Conservation (phyloP, 2,329 filamentous ascomycete genomes). For the Bipolaris cookei region DNA sequence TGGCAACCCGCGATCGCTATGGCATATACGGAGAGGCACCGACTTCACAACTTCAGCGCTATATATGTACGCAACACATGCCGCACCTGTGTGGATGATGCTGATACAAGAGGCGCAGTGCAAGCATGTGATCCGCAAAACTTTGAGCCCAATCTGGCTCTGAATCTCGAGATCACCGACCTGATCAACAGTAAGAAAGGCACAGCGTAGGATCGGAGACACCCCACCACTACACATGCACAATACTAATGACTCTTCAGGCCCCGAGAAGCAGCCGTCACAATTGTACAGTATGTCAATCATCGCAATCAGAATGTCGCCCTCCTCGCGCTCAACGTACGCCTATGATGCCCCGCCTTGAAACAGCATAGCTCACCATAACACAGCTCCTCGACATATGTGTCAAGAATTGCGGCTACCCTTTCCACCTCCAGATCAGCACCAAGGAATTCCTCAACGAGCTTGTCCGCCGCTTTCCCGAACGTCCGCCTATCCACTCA, state of each 20-base stretch:
- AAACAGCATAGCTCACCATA: slow-evolving; percentile 30
- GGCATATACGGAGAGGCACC: slow-evolving; percentile 78
- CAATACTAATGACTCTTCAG: slow-evolving; percentile 48
- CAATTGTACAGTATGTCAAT: slow-evolving; percentile 94
- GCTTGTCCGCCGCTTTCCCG: slow-evolving; percentile 92
- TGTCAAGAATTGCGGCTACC: slow-evolving; percentile 99
- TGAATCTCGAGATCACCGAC: slow-evolving; percentile 96
- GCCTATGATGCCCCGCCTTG: slow-evolving; percentile 34
- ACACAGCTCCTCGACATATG: slow-evolving; percentile 88
- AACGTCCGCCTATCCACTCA: slow-evolving; percentile 84
- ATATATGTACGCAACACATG: slow-evolving; percentile 67
- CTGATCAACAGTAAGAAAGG: slow-evolving; percentile 98
- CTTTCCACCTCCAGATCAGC: slow-evolving; percentile 97
- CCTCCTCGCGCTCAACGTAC: slow-evolving; percentile 78
- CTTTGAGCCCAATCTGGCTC: slow-evolving; percentile 94
- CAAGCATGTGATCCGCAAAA: slow-evolving; percentile 97
- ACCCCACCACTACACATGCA: background rate
- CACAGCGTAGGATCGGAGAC: slow-evolving; percentile 65
- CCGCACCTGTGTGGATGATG: background rate
- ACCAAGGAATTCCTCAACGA: slow-evolving; percentile 99
- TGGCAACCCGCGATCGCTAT: slow-evolving; percentile 94
- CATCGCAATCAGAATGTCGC: slow-evolving; percentile 96
- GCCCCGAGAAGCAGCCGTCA: slow-evolving; percentile 89
- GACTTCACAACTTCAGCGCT: slow-evolving; percentile 88
- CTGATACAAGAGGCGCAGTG: slow-evolving; percentile 55